These are phyloP conservation scores for Neonectria magnoliae DNA, from an alignment of 2,329 filamentous ascomycete genomes.

Conservation along the genomic window DNA sequence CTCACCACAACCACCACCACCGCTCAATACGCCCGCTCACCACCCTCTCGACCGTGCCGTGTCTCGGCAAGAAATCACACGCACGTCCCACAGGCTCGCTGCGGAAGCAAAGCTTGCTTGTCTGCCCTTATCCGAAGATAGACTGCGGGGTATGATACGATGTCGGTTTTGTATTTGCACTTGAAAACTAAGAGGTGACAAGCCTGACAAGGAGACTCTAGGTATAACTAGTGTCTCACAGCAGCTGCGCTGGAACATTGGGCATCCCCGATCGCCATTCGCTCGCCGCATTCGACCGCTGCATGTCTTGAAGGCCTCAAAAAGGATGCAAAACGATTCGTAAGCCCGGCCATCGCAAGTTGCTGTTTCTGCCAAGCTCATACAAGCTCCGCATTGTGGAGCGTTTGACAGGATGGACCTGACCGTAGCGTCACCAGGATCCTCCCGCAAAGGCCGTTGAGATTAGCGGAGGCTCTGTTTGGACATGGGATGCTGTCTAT, in stretches of 20 bases:
- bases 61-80: slow-evolving; percentile 10
- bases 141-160: slow-evolving; percentile 14
- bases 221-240: slow-evolving; percentile 5
- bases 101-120: neutral
- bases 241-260: slow-evolving; percentile 23
- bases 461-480: slow-evolving; percentile 15
- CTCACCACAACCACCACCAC: neutral
- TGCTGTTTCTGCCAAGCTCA: neutral
- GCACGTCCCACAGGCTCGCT: neutral
- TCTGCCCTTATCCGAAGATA: neutral
- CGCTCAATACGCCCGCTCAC: neutral
- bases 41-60: neutral
- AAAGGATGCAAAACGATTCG: neutral
- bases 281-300: slow-evolving; percentile 1
- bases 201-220: neutral
- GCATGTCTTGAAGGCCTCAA: neutral
- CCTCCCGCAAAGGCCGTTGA: neutral
- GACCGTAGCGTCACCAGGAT: neutral
- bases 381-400: neutral
- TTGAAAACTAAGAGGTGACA: neutral
- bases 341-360: neutral
- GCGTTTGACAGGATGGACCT: neutral
- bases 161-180: neutral
- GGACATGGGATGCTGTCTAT: slow-evolving; percentile 13
- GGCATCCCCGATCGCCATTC: slow-evolving; percentile 2